These are phyloP conservation scores for Hansenula sp. DNA, from an alignment of 1,139 yeast genomes.

Conservation along the genomic window DNA sequence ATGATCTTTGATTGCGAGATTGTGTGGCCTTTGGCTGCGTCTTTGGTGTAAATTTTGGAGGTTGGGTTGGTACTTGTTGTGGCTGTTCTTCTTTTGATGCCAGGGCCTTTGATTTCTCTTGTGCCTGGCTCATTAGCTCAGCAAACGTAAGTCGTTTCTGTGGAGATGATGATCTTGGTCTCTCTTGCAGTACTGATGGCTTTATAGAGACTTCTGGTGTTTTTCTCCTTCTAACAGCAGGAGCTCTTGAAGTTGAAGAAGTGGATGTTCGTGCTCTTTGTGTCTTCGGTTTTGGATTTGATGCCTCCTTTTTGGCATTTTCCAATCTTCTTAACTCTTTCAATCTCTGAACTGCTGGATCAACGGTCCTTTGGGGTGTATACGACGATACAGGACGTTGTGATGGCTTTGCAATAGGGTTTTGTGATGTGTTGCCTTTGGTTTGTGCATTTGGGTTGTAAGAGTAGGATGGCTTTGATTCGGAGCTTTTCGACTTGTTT, in stretches of 20 bases:
- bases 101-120: constrained; percentile 26
- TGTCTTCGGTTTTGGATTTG: constrained; percentile 15
- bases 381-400: neutral
- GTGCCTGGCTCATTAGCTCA: constrained; percentile 70
- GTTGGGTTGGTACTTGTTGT: constrained; percentile 1
- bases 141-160: constrained; percentile 53
- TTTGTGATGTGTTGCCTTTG: neutral
- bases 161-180: constrained; percentile 11
- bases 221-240: constrained; percentile 2
- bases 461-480: neutral
- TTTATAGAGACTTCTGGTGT: constrained; percentile 10
- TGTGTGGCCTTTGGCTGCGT: constrained; percentile 4
- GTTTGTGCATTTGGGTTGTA: neutral
- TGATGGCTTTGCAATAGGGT: neutral
- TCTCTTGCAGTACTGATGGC: constrained; percentile 6
- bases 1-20: neutral
- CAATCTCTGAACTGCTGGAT: constrained; percentile 45
- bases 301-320: constrained; percentile 37
- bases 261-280: constrained; percentile 9
- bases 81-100: constrained; percentile 7
- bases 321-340: constrained; percentile 64
- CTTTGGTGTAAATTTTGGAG: constrained; percentile 4
- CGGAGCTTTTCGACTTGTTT: constrained; percentile 7
- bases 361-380: constrained; percentile 23
- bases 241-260: constrained; percentile 4